These are phyloP conservation scores for Neurospora sp. DNA, from an alignment of 2,329 filamentous ascomycete species.

Conservation along the genomic window DNA sequence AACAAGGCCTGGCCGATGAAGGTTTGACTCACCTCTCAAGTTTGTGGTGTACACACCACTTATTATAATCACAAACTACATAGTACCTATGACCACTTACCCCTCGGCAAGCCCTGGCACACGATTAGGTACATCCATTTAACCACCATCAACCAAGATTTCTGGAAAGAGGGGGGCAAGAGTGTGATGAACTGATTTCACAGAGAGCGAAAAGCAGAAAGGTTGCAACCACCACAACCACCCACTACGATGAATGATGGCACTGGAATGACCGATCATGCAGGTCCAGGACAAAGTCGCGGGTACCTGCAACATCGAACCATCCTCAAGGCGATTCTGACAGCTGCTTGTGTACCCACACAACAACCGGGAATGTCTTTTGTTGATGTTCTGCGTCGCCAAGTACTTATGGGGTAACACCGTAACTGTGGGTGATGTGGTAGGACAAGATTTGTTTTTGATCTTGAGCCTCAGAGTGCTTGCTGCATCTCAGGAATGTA, in stretches of 20 bases:
- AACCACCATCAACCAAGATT: no score
- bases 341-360: neutral
- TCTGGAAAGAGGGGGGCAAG: no score
- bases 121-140: neutral
- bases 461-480: neutral
- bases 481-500: neutral
- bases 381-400: neutral
- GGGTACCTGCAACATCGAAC: neutral
- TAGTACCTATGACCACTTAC: no score
- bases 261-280: neutral
- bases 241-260: neutral
- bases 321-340: neutral
- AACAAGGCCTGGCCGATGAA: neutral
- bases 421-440: neutral
- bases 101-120: neutral
- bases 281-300: neutral
- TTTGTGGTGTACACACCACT: neutral
- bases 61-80: neutral
- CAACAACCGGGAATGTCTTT: neutral
- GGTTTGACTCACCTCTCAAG: neutral
- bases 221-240: neutral
- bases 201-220: neutral
- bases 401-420: neutral
- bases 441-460: neutral
- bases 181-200: neutral